A percentile compares a stretch with the other conserved stretches of the same genome.
These are phyloP conservation scores for Cryptomeria japonica DNA, from an alignment of 75 land plant genomes.

Conservation along the genomic window DNA sequence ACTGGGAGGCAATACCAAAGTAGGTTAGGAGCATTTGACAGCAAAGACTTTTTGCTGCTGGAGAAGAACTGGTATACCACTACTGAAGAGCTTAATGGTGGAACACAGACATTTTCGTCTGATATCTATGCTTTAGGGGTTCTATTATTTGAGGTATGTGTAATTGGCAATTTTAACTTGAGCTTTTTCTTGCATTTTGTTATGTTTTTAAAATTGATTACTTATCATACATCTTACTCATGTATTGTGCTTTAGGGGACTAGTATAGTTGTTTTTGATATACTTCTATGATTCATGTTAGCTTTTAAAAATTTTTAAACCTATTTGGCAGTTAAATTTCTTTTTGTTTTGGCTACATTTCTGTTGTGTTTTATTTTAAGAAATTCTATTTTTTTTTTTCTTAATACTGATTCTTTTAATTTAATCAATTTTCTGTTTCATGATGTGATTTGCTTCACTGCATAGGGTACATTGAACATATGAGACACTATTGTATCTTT, in stretches of 20 bases:
- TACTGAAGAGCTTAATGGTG: conserved; percentile 58
- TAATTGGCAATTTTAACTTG: not conserved
- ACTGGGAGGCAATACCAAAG: not conserved
- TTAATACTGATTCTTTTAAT: not conserved
- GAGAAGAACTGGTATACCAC: conserved; percentile 83
- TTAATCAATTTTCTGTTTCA: not conserved
- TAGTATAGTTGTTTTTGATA: not conserved
- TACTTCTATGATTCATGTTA: not conserved
- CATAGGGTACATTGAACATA: not conserved
- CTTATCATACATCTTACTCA: not conserved
- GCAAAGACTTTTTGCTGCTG: conserved; percentile 17
- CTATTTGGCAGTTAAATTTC: not conserved
- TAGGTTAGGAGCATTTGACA: not conserved
- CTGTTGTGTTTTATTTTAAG: not conserved
- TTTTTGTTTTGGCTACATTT: not conserved
- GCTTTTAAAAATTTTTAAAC: not conserved
- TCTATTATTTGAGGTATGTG: conserved; percentile 75
- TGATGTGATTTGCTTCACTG: not conserved
- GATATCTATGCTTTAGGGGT: conserved; percentile 79
- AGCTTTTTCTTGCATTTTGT: not conserved
- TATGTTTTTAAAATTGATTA: not conserved
- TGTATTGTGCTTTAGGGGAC: not conserved
- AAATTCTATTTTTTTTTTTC: not conserved
- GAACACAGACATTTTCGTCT: conserved; percentile 42
- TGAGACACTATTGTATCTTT: not conserved